Conservation (phyloP, 1,139 yeast genomes). For the Meyerozyma smithsonii region DNA sequence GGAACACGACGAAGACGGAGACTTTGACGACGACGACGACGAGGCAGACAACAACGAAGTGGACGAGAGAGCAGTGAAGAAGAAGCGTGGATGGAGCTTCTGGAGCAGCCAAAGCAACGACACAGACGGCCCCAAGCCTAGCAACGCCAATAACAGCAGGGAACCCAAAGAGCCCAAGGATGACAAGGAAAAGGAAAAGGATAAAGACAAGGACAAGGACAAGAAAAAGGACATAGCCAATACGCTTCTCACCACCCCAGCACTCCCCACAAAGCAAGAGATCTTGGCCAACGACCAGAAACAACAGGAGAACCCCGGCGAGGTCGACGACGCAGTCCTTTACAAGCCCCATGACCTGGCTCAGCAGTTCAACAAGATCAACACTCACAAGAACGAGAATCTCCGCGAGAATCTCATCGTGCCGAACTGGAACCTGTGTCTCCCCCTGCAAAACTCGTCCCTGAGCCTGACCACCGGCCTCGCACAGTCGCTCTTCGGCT, state of each 20-base stretch:
- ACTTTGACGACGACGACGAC: conserved; percentile 4
- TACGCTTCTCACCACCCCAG: conserved; percentile 33
- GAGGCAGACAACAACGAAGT: conserved; percentile 4
- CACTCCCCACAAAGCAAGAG: conserved; percentile 20
- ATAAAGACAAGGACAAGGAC: conserved; percentile 10
- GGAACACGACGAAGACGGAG: conserved; percentile 2
- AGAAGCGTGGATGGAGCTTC: conserved; percentile 4
- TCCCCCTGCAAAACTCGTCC: conserved; percentile 26
- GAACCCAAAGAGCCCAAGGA: conserved; percentile 3
- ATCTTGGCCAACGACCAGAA: conserved; percentile 8
- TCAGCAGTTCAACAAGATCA: conserved; percentile 38
- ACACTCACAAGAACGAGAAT: conserved; percentile 45
- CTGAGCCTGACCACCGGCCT: conserved; percentile 8
- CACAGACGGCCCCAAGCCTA: too few relatives aligned
- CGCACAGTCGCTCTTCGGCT: conserved; percentile 18
- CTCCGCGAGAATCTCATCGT: conserved; percentile 38
- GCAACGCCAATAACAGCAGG: conserved; percentile 1
- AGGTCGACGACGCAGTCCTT: conserved; percentile 40
- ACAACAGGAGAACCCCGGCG: conserved; percentile 9
- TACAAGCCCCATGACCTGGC: conserved; percentile 44
- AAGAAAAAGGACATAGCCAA: conserved; percentile 20
- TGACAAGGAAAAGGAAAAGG: conserved; percentile 1
- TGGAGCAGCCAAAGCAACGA: conserved; percentile 3
- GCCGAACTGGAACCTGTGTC: conserved; percentile 40
- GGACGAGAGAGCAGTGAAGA: neutral